Evolutionary conservation across 495 filamentous ascomycete species (phyloP).

Genomic region (Podospora tetraspora): DNA sequence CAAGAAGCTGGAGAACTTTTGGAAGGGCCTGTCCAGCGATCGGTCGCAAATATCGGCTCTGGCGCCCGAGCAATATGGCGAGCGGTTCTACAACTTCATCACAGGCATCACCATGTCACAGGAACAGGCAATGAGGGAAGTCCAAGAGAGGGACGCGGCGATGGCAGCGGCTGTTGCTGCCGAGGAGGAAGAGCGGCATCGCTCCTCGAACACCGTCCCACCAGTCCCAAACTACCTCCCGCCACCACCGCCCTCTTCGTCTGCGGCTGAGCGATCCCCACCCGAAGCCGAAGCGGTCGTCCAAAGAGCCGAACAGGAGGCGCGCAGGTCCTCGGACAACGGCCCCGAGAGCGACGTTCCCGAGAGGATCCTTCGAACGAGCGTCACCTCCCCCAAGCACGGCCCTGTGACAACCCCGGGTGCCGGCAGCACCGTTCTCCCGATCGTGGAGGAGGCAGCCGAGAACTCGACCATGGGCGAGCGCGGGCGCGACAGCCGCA

Average conservation of each 20-base stretch:
- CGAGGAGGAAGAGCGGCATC: conserved; percentile 27
- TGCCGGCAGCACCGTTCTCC: conserved; percentile 61
- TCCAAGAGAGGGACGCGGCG: conserved; percentile 44
- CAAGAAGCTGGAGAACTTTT: conserved; percentile 86
- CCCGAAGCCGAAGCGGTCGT: conserved; percentile 33
- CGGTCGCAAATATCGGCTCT: conserved; percentile 86
- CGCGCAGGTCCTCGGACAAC: conserved; percentile 31
- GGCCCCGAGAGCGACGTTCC: conserved; percentile 47
- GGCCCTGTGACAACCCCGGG: conserved; percentile 42
- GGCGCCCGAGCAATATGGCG: conserved; percentile 86
- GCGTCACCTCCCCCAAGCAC: conserved; percentile 42
- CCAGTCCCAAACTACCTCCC: conserved; percentile 41
- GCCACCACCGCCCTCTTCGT: conserved; percentile 41
- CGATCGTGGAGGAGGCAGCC: conserved; percentile 85
- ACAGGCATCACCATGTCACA: conserved; percentile 79
- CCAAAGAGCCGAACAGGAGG: conserved; percentile 32
- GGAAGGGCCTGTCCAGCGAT: conserved; percentile 81
- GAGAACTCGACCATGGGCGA: conserved; percentile 66
- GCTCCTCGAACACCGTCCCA: conserved; percentile 28
- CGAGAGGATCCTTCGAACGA: conserved; percentile 45
- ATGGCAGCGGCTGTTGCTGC: conserved; percentile 34
- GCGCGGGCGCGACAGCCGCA: conserved; percentile 37
- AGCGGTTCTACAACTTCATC: conserved; percentile 93
- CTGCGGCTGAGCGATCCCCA: conserved; percentile 41
- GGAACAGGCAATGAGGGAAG: conserved; percentile 69